Percentiles rank a stretch among this genome's conserved stretches.
Evolutionary conservation across 768 basidiomycete species (phyloP).

Genomic region (Kwoniella newhampshirensis): DNA sequence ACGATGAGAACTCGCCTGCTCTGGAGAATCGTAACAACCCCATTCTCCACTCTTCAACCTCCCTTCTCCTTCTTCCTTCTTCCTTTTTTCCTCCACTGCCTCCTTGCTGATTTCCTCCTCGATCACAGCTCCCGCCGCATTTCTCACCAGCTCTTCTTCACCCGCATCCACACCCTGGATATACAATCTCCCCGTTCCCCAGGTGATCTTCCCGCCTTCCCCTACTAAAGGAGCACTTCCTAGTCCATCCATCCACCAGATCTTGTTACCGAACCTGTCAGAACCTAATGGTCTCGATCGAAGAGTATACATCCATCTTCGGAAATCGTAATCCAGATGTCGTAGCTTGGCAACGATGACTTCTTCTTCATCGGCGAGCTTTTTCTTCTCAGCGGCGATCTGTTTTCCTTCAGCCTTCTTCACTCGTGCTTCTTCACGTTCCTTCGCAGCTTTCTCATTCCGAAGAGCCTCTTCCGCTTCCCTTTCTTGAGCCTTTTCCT

Average conservation of each 20-base stretch:
- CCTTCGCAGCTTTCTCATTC: conserved; percentile 69
- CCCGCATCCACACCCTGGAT: conserved; percentile 85
- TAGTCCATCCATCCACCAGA: conserved; percentile 99
- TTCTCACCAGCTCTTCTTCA: conserved; percentile 67
- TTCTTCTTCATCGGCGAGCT: conserved; percentile 83
- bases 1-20: conserved; percentile 66
- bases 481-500: conserved; percentile 36
- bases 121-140: conserved; percentile 10
- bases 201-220: conserved; percentile 69
- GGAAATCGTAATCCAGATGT: conserved; percentile 87
- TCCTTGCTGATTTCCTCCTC: conserved; percentile 59
- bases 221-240: conserved; percentile 68
- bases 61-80: conserved; percentile 76
- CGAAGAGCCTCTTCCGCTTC: conserved; percentile 56
- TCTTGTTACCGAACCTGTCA: conserved; percentile 89
- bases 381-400: conserved; percentile 75
- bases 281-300: conserved; percentile 84
- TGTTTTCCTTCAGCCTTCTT: conserved; percentile 79
- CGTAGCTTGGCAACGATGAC: conserved; percentile 77
- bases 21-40: conserved; percentile 83
- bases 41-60: conserved; percentile 76
- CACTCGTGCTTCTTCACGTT: conserved; percentile 72
- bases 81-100: conserved; percentile 62
- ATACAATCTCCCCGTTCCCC: conserved; percentile 86
- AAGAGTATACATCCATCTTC: conserved; percentile 78